These are phyloP conservation scores for Effrenium voratum DNA, from an alignment of 73 alveolate genomes.

Conservation along the genomic window DNA sequence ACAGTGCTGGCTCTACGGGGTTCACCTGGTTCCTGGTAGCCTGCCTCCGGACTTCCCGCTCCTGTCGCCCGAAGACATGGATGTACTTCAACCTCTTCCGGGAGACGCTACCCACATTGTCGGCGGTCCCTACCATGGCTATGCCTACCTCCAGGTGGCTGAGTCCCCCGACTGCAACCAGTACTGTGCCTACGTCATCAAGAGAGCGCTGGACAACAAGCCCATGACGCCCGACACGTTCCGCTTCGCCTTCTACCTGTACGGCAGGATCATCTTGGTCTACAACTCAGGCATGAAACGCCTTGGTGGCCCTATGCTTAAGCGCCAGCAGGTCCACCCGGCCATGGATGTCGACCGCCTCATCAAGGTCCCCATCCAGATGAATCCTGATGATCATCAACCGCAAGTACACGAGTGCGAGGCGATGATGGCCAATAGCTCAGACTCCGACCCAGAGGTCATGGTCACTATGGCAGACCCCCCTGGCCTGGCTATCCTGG, in stretches of 20 bases:
- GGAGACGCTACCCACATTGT: not conserved
- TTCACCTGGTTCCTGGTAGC: not conserved
- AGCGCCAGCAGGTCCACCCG: not conserved
- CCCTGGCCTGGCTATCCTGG: slow-evolving; percentile 12
- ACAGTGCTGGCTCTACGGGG: slow-evolving; percentile 9
- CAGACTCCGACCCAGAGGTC: not conserved
- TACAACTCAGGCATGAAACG: not conserved
- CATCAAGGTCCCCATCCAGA: not conserved
- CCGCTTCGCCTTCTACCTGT: slow-evolving; percentile 34
- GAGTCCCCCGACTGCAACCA: not conserved
- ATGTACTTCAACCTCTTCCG: not conserved
- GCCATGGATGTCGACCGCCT: not conserved
- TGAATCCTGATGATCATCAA: not conserved
- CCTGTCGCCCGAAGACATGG: not conserved
- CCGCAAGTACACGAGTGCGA: not conserved
- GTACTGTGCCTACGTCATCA: not conserved
- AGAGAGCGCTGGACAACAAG: not conserved
- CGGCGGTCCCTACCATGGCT: not conserved
- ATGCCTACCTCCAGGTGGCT: not conserved
- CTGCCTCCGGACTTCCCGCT: not conserved
- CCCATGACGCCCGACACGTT: slow-evolving; percentile 28
- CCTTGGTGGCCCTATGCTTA: not conserved
- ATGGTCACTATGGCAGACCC: not conserved
- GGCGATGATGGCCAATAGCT: not conserved
- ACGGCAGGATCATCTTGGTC: not conserved